Evolutionary conservation across 768 basidiomycete species (phyloP), one percentile per base, ranked within the genome.

Genomic region (Clathrus columnatus): DNA sequence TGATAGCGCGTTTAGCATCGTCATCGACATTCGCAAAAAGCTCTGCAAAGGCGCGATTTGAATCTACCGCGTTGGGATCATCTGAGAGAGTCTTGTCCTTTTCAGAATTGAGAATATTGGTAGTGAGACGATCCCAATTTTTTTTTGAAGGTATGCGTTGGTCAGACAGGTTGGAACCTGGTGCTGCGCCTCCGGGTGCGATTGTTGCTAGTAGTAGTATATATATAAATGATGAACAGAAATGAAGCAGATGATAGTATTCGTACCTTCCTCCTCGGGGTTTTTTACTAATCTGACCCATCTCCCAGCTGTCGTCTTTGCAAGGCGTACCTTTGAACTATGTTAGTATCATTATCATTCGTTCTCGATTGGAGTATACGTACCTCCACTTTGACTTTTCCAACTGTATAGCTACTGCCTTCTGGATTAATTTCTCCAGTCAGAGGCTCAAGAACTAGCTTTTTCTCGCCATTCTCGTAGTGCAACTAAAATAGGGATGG

Each of bases 1-100:
- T 83, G 93, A 99, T 99, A 2, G 96, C 96, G 32, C 84, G 80
- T 63, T 77, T 82, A 14, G 94, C 91, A 63, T 99, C 90, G 0
- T 92, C 89, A 61, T 96, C 92, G 23, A 94, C 88, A 67, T 88
- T 89, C 5, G 79, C 76, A 64, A 87, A 99, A 59, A 99, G 81
- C 72, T 90, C 87, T 65, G 89, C 87, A 81, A 94, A 94, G 73
- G 95, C 90, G 26, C 75, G 64, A 69, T 97, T 95, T 68, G 96
- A 93, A 20, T 94, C 94, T 21, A 89, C 89, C 17, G 85, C 83
- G 68, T 96, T 97, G 28, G 92, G 88, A 64, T 91, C 91, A 60
- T 93, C 82, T 16, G 85, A 77, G 4, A 76, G 69, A 2, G 78
- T 72, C 64, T 77, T 83, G 44, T 87, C 82, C 64, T 87, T 87